phyloP scores from a whole-genome alignment of 1,139 yeast species.

The Debaryomyces sp. region DNA sequence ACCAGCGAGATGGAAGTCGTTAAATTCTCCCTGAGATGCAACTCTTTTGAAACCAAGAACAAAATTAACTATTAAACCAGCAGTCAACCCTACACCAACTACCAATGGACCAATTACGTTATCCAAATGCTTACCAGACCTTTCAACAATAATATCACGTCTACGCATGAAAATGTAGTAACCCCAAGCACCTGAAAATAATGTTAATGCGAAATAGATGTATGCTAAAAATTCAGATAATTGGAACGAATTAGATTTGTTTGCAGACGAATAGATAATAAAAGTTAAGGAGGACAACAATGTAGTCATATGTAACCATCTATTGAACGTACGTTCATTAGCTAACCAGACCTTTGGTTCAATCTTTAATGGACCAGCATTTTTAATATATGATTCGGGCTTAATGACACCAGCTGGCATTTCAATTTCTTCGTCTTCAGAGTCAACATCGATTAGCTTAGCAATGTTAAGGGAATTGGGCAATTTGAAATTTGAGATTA shows the following conservation, averaged over 20 bases:
- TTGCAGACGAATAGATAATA: slow-evolving; percentile 77
- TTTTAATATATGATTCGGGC: slow-evolving; percentile 78
- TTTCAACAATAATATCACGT: slow-evolving; percentile 69
- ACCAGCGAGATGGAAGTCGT: slow-evolving; percentile 10
- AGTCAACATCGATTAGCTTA: slow-evolving; percentile 63
- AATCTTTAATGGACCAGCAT: slow-evolving; percentile 88
- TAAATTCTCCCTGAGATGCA: slow-evolving; percentile 11
- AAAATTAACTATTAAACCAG: slow-evolving; percentile 74
- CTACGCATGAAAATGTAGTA: slow-evolving; percentile 75
- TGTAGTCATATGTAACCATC: slow-evolving; percentile 94
- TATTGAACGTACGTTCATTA: slow-evolving; percentile 93
- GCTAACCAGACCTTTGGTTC: slow-evolving; percentile 99
- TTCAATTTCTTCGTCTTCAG: slow-evolving; percentile 82
- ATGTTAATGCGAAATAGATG: slow-evolving; percentile 74
- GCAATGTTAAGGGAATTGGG: slow-evolving; percentile 31
- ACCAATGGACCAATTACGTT: slow-evolving; percentile 87
- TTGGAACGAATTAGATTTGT: slow-evolving; percentile 56
- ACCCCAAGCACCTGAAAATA: slow-evolving; percentile 90
- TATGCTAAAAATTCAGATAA: slow-evolving; percentile 73
- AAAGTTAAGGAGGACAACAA: slow-evolving; percentile 86
- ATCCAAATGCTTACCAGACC: slow-evolving; percentile 88
- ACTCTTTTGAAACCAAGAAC: slow-evolving; percentile 58
- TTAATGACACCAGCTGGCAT: slow-evolving; percentile 88
- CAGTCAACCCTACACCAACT: slow-evolving; percentile 67
- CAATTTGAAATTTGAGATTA: slow-evolving; percentile 18